Evolutionary conservation across 176 grass and related monocot genomes (phyloP).

Genomic region (Carex cristatella): DNA sequence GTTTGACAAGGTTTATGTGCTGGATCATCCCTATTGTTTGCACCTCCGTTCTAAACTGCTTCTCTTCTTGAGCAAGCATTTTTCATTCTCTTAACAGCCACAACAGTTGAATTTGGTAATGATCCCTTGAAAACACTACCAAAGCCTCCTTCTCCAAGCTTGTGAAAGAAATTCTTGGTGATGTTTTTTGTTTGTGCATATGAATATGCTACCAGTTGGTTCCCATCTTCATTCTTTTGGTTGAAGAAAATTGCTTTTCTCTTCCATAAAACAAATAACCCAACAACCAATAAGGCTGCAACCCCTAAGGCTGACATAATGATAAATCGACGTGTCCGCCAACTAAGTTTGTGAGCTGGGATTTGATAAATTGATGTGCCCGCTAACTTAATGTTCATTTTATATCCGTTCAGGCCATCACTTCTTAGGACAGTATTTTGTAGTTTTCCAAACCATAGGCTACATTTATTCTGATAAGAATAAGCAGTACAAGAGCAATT

Average conservation of each 20-base stretch:
- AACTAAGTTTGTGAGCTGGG: no score
- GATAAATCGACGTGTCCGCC: not conserved
- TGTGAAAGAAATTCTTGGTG: slow-evolving; percentile 36
- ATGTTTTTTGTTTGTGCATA: not conserved
- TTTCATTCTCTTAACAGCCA: slow-evolving; percentile 41
- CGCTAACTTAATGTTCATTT: no score
- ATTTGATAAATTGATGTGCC: no score
- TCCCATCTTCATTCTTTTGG: no score
- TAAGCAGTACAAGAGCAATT: slow-evolving; percentile 5
- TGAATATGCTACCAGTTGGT: no score
- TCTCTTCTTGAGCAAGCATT: slow-evolving; percentile 22
- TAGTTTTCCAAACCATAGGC: no score
- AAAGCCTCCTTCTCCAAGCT: slow-evolving; percentile 36
- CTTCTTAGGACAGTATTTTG: no score
- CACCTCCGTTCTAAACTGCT: slow-evolving; percentile 45
- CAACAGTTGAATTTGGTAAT: slow-evolving; percentile 5
- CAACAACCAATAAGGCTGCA: not conserved
- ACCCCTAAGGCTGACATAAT: not conserved
- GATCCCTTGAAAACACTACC: slow-evolving; percentile 39
- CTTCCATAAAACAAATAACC: no score
- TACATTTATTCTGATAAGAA: not conserved
- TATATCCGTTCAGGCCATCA: no score
- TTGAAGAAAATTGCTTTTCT: no score
- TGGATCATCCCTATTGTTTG: slow-evolving; percentile 43
- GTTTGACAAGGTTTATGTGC: slow-evolving; percentile 36